Percentiles rank a stretch among this genome's conserved stretches.
phyloP scores from a whole-genome alignment of 768 basidiomycete genomes.

The Punctularia strigosozonata region DNA sequence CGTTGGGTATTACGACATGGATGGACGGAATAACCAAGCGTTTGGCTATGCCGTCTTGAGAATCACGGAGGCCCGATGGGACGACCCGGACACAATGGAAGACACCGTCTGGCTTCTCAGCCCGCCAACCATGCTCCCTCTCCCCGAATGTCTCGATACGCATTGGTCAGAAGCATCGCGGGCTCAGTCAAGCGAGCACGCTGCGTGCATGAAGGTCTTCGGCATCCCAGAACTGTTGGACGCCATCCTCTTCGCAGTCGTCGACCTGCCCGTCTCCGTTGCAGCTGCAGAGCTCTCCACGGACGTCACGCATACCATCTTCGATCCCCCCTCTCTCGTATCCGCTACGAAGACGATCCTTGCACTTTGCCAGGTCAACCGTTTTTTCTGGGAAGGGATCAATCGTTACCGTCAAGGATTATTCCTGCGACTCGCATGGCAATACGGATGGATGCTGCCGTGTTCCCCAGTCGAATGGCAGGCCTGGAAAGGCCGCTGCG shows the following conservation, averaged over 20 bases:
- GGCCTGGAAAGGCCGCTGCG: constrained; percentile 3
- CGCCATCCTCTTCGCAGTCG: constrained; percentile 4
- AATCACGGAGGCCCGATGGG: no score
- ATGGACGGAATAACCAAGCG: no score
- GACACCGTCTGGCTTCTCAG: no score
- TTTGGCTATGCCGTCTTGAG: no score
- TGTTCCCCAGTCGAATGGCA: constrained; percentile 6
- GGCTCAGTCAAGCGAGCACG: no score
- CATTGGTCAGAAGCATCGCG: no score
- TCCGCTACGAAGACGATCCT: constrained; percentile 7
- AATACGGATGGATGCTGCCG: constrained; percentile 10
- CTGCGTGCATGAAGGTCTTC: constrained; percentile 1
- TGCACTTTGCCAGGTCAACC: constrained; percentile 5
- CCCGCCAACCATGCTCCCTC: no score
- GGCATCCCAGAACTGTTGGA: constrained; percentile 3
- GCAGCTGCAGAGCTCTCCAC: constrained; percentile 1
- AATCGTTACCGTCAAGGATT: constrained; percentile 4
- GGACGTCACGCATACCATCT: neutral
- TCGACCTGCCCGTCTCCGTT: neutral
- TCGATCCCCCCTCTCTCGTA: constrained; percentile 5
- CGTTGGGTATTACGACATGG: constrained; percentile 9
- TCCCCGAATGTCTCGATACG: no score
- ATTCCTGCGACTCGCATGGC: constrained; percentile 7
- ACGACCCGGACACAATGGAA: no score
- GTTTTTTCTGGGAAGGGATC: constrained; percentile 5